A percentile compares a stretch with the other conserved stretches of the same genome.
Conservation (phyloP, 495 filamentous ascomycete genomes). For the Daldinia decipiens region DNA sequence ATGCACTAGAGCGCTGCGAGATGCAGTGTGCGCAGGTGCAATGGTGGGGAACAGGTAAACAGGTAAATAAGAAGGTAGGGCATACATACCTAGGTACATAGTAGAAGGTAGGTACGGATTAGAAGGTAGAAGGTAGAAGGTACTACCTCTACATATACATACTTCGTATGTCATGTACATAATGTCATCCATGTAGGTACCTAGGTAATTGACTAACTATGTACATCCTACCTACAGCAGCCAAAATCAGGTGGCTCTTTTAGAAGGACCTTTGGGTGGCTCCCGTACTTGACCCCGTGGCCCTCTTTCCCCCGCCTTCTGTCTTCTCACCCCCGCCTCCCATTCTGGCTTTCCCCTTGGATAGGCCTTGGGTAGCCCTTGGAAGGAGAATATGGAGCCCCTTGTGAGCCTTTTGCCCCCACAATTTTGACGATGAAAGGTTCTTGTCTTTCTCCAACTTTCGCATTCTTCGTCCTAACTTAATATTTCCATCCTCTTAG, state of each 20-base stretch:
- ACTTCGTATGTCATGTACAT: too few relatives aligned
- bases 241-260: conserved; percentile 41
- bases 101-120: background rate
- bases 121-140: too few relatives aligned
- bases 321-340: conserved; percentile 7
- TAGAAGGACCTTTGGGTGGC: conserved; percentile 12
- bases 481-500: conserved; percentile 29
- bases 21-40: conserved; percentile 33
- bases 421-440: conserved; percentile 47
- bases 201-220: conserved; percentile 20
- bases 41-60: conserved; percentile 25
- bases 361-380: conserved; percentile 13
- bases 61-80: conserved; percentile 3
- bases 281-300: conserved; percentile 33
- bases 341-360: conserved; percentile 9
- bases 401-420: conserved; percentile 37
- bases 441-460: conserved; percentile 44
- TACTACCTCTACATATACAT: too few relatives aligned
- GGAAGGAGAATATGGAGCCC: conserved; percentile 14
- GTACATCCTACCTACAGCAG: conserved; percentile 12
- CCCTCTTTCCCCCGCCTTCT: conserved; percentile 30
- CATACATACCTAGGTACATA: too few relatives aligned
- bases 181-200: background rate
- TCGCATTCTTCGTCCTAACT: conserved; percentile 36
- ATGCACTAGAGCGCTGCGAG: conserved; percentile 23